Evolutionary conservation across 805 yeast genomes (phyloP), one percentile per base, ranked within the genome.

Genomic region (Zygoascus tannicola): DNA sequence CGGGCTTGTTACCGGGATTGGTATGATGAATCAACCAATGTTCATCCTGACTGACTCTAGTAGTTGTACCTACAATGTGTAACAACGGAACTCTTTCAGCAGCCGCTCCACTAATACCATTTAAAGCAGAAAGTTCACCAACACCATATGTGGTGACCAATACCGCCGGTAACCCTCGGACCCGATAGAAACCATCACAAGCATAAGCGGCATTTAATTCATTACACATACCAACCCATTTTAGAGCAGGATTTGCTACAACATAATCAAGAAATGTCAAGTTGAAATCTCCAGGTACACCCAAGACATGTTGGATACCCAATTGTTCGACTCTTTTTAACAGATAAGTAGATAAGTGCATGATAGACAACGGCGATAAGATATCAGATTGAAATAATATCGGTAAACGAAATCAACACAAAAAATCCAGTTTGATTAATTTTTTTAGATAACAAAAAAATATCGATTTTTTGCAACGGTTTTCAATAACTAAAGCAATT

Each of bases 161-260:
- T 18, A 78, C 86, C 43, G 86, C 85, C 4, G 83, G 73, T n/a
- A 75, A 72, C 40, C 71, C 68, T 22, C 79, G 70, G 35, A 68
- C 67, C 48, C 90, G 73, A 16, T 92, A 77, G 56, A 85, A 88
- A 4, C 96, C 97, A 60, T 88, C 96, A 5, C 90, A 88, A 4
- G 92, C 79, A 59, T 88, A 87, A 5, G 94, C 92, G 3, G 92
- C 81, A 57, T 87, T 88, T 50, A 87, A 70, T 65, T 87, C 97
- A 57, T 87, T 87, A 66, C 95, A 85, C 48, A 78, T 76, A 20
- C 95, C 95, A 39, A 84, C 69, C 85, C 94, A 86, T 43, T 75
- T 64, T 52, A 81, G 59, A 7, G 67, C 68, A 4, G 73, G 70
- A 36, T 60, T 63, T 22, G 53, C 51, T 52, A 56, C 53, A 46